These are phyloP conservation scores for Cladophialophora psammophila DNA, from an alignment of 2,329 filamentous ascomycete species.

Conservation along the genomic window DNA sequence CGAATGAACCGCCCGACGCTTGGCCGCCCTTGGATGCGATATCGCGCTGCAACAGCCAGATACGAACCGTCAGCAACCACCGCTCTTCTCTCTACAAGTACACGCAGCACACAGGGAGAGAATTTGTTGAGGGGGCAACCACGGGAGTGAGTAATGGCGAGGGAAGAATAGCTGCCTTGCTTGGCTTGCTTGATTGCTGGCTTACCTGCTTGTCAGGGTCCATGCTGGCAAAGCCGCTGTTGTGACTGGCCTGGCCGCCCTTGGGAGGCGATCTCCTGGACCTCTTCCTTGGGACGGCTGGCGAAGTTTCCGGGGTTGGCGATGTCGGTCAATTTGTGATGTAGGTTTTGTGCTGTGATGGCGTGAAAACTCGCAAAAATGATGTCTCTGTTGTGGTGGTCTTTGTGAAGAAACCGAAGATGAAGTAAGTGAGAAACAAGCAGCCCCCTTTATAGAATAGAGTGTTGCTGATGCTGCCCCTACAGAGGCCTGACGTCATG, in stretches of 20 bases:
- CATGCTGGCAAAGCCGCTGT: slow-evolving; percentile 44
- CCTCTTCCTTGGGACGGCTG: slow-evolving; percentile 46
- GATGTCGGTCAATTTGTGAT: slow-evolving; percentile 25
- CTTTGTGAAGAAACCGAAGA: not conserved
- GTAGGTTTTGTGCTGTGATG: not conserved
- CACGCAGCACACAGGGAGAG: no score
- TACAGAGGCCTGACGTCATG: not conserved
- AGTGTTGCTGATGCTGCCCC: not conserved
- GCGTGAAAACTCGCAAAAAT: not conserved
- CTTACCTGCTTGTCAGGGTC: slow-evolving; percentile 45
- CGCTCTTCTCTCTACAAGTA: no score
- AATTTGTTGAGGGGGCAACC: no score
- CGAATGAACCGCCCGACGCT: slow-evolving; percentile 62
- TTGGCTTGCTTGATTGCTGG: no score
- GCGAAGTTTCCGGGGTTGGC: slow-evolving; percentile 47
- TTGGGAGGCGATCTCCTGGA: slow-evolving; percentile 50
- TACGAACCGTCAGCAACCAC: not conserved
- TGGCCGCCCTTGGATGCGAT: slow-evolving; percentile 65
- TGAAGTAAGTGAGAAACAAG: not conserved
- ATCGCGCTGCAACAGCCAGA: slow-evolving; percentile 50
- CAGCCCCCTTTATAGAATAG: not conserved
- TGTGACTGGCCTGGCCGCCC: slow-evolving; percentile 46
- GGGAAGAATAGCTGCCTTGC: no score
- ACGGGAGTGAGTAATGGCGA: no score
- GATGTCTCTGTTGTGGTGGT: not conserved